A percentile compares a stretch with the other conserved stretches of the same genome.
Conservation (phyloP, 805 yeast genomes). For the Nakazawaea wyomingensis region DNA sequence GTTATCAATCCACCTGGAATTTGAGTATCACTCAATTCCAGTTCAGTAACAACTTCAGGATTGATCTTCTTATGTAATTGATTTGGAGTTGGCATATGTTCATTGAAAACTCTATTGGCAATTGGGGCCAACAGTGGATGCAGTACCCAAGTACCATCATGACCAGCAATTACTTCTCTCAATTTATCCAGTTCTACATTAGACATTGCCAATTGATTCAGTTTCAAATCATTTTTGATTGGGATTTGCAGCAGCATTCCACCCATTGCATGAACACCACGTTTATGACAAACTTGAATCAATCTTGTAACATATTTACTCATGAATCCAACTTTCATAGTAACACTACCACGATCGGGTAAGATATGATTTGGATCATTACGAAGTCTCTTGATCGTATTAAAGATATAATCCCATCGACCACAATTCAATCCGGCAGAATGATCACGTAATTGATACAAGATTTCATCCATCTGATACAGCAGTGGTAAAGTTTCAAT, state of each 20-base stretch:
- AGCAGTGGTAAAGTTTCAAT: slow-evolving; percentile 84
- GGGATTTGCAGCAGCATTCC: slow-evolving; percentile 91
- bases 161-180: slow-evolving; percentile 73
- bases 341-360: slow-evolving; percentile 77
- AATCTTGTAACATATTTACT: slow-evolving; percentile 67
- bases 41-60: slow-evolving; percentile 37
- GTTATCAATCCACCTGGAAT: slow-evolving; percentile 63
- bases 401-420: slow-evolving; percentile 85
- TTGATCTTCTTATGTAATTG: slow-evolving; percentile 40
- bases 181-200: slow-evolving; percentile 72
- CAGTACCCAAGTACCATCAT: slow-evolving; percentile 89
- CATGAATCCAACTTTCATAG: slow-evolving; percentile 82
- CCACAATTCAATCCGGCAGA: slow-evolving; percentile 83
- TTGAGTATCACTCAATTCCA: slow-evolving; percentile 57
- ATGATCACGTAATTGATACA: slow-evolving; percentile 71
- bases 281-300: slow-evolving; percentile 68
- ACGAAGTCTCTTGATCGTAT: slow-evolving; percentile 71
- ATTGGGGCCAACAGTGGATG: slow-evolving; percentile 78
- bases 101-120: slow-evolving; percentile 66
- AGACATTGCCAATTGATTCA: slow-evolving; percentile 62
- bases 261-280: slow-evolving; percentile 84
- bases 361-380: slow-evolving; percentile 60
- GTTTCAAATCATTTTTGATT: slow-evolving; percentile 59
- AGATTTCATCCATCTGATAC: slow-evolving; percentile 81
- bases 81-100: slow-evolving; percentile 79